These are phyloP conservation scores for Pseudocercospora fijiensis DNA, from an alignment of 2,329 filamentous ascomycete genomes.

Conservation along the genomic window DNA sequence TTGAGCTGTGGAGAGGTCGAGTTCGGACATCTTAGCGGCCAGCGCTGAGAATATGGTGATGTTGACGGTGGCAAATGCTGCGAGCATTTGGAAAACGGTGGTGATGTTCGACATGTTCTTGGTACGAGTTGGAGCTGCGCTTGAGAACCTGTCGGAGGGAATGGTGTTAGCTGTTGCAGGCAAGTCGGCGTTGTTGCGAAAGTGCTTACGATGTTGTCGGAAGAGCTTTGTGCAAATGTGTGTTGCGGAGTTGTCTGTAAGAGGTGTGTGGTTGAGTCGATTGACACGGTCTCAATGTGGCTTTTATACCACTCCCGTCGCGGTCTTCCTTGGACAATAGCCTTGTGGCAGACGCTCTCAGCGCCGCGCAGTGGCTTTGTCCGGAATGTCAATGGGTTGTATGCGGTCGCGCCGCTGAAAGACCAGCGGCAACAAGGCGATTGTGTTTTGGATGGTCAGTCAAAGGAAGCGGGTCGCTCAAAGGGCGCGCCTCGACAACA, in stretches of 20 bases:
- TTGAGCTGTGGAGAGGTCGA: not conserved
- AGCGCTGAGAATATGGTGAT: not conserved
- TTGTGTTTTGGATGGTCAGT: not conserved
- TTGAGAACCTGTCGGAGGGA: not conserved
- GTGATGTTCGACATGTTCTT: not conserved
- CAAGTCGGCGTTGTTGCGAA: not conserved
- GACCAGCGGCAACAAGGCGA: constrained; percentile 13
- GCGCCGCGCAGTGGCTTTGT: constrained; percentile 15
- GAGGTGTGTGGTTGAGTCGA: not conserved
- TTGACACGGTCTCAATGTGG: not conserved
- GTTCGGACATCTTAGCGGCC: not conserved
- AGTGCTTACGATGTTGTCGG: not conserved
- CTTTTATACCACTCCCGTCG: not conserved
- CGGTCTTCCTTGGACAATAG: constrained; percentile 15
- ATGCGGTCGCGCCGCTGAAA: constrained; percentile 14
- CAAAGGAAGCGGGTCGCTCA: not conserved
- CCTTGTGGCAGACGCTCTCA: constrained; percentile 13
- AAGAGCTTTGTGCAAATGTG: not conserved
- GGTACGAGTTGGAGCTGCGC: not conserved
- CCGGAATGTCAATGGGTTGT: constrained; percentile 12
- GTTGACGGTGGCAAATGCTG: not conserved
- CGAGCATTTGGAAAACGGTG: not conserved
- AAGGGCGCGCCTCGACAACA: not conserved
- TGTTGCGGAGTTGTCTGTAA: not conserved
- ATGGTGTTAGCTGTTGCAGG: not conserved